Conservation (phyloP, 2,329 filamentous ascomycete genomes). For the Penicillium expansum region DNA sequence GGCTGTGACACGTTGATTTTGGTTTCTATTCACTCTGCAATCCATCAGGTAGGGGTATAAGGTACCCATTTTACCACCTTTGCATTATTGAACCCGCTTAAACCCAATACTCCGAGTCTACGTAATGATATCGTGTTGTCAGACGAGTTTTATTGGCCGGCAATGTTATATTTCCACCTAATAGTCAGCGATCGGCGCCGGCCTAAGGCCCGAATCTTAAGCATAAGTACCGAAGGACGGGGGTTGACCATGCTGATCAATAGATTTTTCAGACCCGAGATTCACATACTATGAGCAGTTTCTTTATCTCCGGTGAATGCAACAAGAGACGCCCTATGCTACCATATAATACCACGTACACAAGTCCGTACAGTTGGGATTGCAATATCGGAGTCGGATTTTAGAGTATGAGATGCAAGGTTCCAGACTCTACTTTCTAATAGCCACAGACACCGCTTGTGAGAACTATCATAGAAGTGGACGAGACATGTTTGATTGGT, state of each 20-base stretch:
- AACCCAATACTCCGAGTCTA: neutral
- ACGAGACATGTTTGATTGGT: neutral
- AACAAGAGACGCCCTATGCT: neutral
- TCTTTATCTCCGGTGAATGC: neutral
- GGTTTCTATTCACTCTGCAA: neutral
- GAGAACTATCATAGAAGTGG: neutral
- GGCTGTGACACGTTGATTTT: neutral
- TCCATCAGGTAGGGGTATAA: neutral
- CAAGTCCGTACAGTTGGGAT: neutral
- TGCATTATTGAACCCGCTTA: neutral
- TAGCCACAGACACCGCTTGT: neutral
- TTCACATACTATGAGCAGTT: neutral
- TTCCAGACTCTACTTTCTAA: neutral
- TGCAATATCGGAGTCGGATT: neutral
- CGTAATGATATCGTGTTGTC: neutral
- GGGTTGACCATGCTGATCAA: neutral
- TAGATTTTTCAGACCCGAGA: neutral
- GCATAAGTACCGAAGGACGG: neutral
- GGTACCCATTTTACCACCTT: neutral
- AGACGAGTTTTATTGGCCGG: neutral
- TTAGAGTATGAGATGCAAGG: neutral
- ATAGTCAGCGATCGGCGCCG: neutral
- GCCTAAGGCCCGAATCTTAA: neutral
- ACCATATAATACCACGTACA: neutral
- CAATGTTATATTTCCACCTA: neutral